Evolutionary conservation across 2,329 filamentous ascomycete genomes (phyloP), one percentile per base, ranked within the genome.

Genomic region (Coniochaeta sp.): DNA sequence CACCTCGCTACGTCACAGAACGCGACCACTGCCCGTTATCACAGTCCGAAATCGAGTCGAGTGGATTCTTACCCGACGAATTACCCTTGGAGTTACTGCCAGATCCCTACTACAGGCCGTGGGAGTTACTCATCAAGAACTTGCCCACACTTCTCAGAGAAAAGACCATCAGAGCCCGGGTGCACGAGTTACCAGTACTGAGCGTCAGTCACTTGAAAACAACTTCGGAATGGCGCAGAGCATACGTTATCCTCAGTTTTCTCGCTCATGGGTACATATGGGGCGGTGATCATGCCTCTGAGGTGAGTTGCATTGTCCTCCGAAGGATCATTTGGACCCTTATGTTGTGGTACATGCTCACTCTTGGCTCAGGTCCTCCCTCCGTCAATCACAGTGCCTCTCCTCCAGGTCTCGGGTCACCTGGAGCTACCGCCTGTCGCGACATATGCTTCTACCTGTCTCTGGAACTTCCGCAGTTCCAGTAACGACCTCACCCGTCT

Each of bases 191-290:
- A n/a, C 88, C 89, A 0, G 71, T 91, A 0, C 78, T 96, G 1
- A 87, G 86, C 0, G 89, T 88, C 0, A 78, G 84, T 19, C 77
- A 81, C 6, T 78, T 96, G 6, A 71, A 73, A 4, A 81, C 80
- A 1, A 86, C 90, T 66, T 74, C 82, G 1, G 89, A 96, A 76
- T 96, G 90, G 90, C 81, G 88, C 64, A 81, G 92, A 65, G 91
- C 91, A 60, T 96, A 96, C 72, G 81, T 87, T 2, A 79, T 96
- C 8, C 78, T 97, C 47, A 85, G 83, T 0, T 95, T 96, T 68
- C 81, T 96, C 60, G 81, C 90, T 1, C 91, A 98, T 73, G 88
- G 85, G 11, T 96, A 96, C 73, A 86, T 97, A 22, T 98, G 93
- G 93, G 91, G 91, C 60, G 91, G 89, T 24, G 84, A 90, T 50